phyloP scores from a whole-genome alignment of 2,329 filamentous ascomycete species.

The Apiospora koreana region DNA sequence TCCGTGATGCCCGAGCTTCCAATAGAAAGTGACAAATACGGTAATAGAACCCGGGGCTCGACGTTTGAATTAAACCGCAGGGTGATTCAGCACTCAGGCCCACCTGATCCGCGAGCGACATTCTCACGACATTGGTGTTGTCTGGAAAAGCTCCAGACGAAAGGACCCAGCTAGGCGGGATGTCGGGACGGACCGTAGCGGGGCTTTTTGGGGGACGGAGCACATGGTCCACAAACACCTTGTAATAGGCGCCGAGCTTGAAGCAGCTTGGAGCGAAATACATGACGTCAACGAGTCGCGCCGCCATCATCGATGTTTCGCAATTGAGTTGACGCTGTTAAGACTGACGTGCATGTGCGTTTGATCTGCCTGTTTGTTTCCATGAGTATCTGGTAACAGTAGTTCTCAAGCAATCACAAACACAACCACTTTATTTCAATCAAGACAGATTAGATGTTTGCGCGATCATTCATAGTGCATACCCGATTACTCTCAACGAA shows the following conservation, averaged over 20 bases:
- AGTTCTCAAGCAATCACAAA: neutral
- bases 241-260: neutral
- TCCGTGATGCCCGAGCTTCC: too few species aligned
- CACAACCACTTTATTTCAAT: neutral
- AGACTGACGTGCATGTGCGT: neutral
- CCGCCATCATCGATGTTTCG: neutral
- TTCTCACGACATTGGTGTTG: too few species aligned
- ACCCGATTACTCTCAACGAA: neutral
- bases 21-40: too few species aligned
- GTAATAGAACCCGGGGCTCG: too few species aligned
- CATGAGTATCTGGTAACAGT: neutral
- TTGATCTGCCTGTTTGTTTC: neutral
- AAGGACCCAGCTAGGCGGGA: neutral
- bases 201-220: neutral
- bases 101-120: too few species aligned
- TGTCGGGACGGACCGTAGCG: neutral
- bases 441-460: neutral
- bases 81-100: too few species aligned
- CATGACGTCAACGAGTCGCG: constrained; percentile 5
- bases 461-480: neutral
- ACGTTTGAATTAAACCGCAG: too few species aligned
- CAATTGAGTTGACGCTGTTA: neutral
- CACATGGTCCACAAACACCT: neutral
- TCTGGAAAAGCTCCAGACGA: neutral
- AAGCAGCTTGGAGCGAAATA: neutral